phyloP scores from a whole-genome alignment of 2,329 filamentous ascomycete genomes.

The Sordariomycetes sp. region DNA sequence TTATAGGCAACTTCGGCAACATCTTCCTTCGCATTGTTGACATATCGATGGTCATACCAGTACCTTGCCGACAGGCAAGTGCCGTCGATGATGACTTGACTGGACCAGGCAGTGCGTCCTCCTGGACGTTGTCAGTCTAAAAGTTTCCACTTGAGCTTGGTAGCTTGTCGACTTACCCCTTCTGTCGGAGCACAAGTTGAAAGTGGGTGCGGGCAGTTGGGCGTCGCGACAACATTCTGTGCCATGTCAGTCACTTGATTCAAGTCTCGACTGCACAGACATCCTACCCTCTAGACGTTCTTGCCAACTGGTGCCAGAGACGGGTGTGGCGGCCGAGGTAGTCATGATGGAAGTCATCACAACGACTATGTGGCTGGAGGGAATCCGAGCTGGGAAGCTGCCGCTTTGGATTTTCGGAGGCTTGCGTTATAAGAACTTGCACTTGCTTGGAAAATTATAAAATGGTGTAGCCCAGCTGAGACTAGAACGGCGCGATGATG shows the following conservation, averaged over 20 bases:
- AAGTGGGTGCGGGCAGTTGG: conserved; percentile 42
- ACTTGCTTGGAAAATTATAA: no score
- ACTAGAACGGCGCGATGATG: no score
- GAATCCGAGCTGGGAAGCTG: no score
- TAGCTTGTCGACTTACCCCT: conserved; percentile 39
- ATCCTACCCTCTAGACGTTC: conserved; percentile 38
- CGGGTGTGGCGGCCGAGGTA: not conserved
- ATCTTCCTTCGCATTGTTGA: conserved; percentile 83
- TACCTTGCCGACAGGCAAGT: conserved; percentile 62
- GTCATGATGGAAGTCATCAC: not conserved
- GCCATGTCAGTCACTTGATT: not conserved
- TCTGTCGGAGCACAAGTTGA: conserved; percentile 60
- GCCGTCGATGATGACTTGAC: conserved; percentile 64
- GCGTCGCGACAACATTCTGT: conserved; percentile 44
- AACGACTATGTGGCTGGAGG: no score
- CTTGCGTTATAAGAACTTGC: no score
- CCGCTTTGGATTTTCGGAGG: no score
- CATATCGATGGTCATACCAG: conserved; percentile 85
- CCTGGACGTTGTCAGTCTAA: conserved; percentile 35
- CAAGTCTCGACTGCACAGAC: not conserved
- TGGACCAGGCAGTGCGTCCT: conserved; percentile 86
- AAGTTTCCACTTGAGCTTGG: not conserved
- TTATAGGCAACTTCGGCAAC: conserved; percentile 74
- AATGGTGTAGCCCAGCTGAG: no score
- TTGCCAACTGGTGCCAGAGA: conserved; percentile 28